Percentiles rank a stretch among this genome's conserved stretches.
phyloP scores from a whole-genome alignment of 148 eudicot species.

The Polygonum aviculare region DNA sequence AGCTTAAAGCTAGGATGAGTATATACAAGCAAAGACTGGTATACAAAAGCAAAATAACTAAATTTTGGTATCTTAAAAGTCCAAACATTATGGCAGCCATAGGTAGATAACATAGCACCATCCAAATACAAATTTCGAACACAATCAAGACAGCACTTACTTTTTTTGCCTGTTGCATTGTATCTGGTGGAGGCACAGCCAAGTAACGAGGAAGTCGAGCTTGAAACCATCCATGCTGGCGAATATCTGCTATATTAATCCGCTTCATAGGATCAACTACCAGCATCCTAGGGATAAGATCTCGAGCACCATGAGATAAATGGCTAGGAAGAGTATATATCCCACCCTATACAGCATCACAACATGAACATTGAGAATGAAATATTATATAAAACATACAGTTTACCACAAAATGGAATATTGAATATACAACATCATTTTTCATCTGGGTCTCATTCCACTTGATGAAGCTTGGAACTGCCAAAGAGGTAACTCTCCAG shows the following conservation, averaged over 20 bases:
- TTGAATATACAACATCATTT: not conserved
- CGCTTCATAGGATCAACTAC: conserved; percentile 93
- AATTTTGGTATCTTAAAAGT: not conserved
- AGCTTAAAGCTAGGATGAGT: not conserved
- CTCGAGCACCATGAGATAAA: conserved; percentile 81
- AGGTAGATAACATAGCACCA: not conserved
- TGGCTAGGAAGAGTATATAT: conserved; percentile 98
- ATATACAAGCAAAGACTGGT: not conserved
- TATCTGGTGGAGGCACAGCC: conserved; percentile 94
- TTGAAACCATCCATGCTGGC: conserved; percentile 84
- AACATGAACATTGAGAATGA: conserved; percentile 12
- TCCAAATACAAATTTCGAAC: not conserved
- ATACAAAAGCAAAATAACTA: not conserved
- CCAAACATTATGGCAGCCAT: not conserved
- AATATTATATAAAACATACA: not conserved
- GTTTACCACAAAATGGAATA: not conserved
- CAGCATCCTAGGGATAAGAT: conserved; percentile 94
- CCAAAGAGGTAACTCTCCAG: not conserved
- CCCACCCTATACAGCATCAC: conserved; percentile 45
- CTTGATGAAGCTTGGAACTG: not conserved
- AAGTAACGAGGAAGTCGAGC: conserved; percentile 93
- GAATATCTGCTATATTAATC: conserved; percentile 84
- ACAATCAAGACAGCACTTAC: conserved; percentile 23
- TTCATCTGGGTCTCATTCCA: not conserved
- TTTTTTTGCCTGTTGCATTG: conserved; percentile 90